A percentile compares a stretch with the other conserved stretches of the same genome.
Evolutionary conservation across 306 rosid species (phyloP).

Genomic region (Nissolia schottii): DNA sequence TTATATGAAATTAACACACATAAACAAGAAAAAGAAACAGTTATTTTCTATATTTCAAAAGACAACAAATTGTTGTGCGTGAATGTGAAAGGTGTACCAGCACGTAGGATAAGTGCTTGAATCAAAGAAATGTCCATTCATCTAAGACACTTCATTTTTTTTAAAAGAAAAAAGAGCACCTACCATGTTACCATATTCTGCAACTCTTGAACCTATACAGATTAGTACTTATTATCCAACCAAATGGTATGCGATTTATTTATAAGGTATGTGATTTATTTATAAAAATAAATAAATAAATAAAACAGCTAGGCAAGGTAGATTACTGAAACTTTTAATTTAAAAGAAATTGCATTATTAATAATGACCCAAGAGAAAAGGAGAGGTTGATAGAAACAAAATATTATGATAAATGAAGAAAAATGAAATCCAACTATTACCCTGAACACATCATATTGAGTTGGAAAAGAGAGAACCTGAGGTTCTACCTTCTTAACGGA

Average conservation of each 20-base stretch:
- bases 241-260: neutral
- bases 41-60: neutral
- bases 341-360: constrained; percentile 1
- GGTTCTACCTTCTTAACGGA: constrained; percentile 47
- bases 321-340: neutral
- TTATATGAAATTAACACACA: neutral
- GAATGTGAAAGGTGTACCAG: neutral
- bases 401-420: neutral
- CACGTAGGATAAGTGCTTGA: neutral
- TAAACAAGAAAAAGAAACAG: neutral
- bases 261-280: neutral
- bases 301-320: constrained; percentile 4
- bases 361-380: neutral
- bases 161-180: neutral
- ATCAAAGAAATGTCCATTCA: neutral
- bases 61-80: neutral
- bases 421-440: neutral
- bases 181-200: constrained; percentile 22
- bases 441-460: neutral
- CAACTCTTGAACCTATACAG: neutral
- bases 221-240: constrained; percentile 16
- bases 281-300: too few relatives aligned
- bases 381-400: constrained; percentile 9
- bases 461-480: neutral
- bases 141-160: neutral